A percentile compares a stretch with the other conserved stretches of the same genome.
phyloP scores from a whole-genome alignment of 192 early-diverging fungal genomes.

The Coemansia sp. region DNA sequence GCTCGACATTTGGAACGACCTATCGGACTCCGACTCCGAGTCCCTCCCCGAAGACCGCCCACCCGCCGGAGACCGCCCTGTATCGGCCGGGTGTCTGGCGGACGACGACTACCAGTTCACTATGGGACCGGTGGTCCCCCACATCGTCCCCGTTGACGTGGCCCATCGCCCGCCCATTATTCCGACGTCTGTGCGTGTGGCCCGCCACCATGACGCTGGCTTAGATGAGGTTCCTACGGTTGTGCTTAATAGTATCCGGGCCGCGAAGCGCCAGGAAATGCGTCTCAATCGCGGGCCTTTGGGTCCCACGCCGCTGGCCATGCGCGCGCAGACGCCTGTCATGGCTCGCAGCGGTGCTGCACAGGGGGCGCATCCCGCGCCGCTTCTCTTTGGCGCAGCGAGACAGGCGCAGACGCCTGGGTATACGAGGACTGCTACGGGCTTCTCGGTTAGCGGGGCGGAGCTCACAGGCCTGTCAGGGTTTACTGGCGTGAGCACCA shows the following conservation, averaged over 20 bases:
- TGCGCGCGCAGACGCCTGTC: slow-evolving; percentile 9
- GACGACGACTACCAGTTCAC: slow-evolving; percentile 55
- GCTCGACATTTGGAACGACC: slow-evolving; percentile 48
- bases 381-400: neutral
- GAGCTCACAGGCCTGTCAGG: slow-evolving; percentile 31
- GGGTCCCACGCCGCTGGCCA: slow-evolving; percentile 31
- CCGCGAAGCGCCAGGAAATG: slow-evolving; percentile 20
- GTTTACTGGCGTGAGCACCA: slow-evolving; percentile 37
- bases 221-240: slow-evolving; percentile 34
- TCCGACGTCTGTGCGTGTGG: slow-evolving; percentile 21
- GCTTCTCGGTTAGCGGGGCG: slow-evolving; percentile 27
- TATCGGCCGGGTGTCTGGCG: neutral
- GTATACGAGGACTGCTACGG: slow-evolving; percentile 16
- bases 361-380: neutral
- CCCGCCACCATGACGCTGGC: slow-evolving; percentile 4
- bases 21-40: slow-evolving; percentile 12
- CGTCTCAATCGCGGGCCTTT: neutral
- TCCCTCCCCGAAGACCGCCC: slow-evolving; percentile 4
- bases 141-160: slow-evolving; percentile 26
- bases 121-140: slow-evolving; percentile 48
- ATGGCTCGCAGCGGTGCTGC: neutral
- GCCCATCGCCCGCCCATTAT: slow-evolving; percentile 10
- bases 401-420: slow-evolving; percentile 28
- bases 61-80: neutral
- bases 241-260: slow-evolving; percentile 34